These are phyloP conservation scores for Aureobasidium mangrovei DNA, from an alignment of 2,329 filamentous ascomycete genomes.

Conservation along the genomic window DNA sequence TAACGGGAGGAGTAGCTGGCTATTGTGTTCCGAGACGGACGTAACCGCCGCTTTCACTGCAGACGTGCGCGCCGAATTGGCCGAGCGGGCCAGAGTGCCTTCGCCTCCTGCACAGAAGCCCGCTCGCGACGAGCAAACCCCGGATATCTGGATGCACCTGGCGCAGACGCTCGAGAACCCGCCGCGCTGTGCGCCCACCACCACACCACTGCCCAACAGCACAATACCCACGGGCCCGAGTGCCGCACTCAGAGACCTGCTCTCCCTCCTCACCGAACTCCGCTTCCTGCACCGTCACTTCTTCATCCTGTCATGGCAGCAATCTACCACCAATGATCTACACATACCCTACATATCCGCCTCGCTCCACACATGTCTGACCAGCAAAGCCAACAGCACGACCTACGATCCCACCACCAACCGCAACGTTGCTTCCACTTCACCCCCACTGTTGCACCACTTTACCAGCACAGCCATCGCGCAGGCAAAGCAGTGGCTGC, in stretches of 20 bases:
- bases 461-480: not conserved
- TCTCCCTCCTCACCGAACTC: constrained; percentile 4
- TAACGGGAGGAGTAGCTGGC: constrained; percentile 19
- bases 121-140: not conserved
- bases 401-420: too few species aligned
- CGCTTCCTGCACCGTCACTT: constrained; percentile 11
- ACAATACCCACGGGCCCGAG: not conserved
- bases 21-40: constrained; percentile 23
- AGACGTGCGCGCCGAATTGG: not conserved
- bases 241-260: not conserved
- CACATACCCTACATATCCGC: too few species aligned
- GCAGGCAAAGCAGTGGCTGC: not conserved
- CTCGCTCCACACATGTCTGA: not conserved
- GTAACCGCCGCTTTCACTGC: constrained; percentile 17
- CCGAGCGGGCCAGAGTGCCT: not conserved
- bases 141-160: not conserved
- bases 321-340: not conserved
- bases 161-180: not conserved
- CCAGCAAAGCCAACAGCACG: not conserved
- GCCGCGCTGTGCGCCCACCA: not conserved
- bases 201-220: not conserved
- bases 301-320: not conserved
- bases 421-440: too few species aligned
- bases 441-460: not conserved
- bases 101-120: not conserved